These are phyloP conservation scores for Penicillium verhagenii DNA, from an alignment of 495 filamentous ascomycete genomes.

Conservation along the genomic window DNA sequence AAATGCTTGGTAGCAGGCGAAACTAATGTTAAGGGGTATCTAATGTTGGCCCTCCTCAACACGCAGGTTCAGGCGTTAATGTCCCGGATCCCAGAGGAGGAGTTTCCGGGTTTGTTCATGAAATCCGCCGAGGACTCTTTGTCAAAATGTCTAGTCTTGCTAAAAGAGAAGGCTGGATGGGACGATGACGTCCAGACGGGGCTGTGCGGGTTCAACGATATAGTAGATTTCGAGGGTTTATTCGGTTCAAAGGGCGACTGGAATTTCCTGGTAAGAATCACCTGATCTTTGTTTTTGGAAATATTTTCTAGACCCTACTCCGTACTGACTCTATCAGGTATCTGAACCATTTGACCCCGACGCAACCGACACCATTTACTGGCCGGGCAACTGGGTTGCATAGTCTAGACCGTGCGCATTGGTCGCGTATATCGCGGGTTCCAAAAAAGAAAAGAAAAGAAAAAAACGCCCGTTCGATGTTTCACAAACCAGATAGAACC, in stretches of 20 bases:
- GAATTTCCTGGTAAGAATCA: constrained; percentile 25
- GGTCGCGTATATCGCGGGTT: background rate
- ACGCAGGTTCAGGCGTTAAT: constrained; percentile 47
- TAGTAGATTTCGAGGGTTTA: background rate
- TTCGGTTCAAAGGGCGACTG: constrained; percentile 20
- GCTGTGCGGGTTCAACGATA: constrained; percentile 2
- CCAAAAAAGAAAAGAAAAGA: background rate
- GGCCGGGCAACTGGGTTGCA: background rate
- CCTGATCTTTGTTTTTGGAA: background rate
- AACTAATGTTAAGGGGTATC: constrained; percentile 56
- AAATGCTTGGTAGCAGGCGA: constrained; percentile 47
- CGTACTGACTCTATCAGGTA: background rate
- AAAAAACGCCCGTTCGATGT: background rate
- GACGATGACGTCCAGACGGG: constrained; percentile 3
- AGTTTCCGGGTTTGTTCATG: constrained; percentile 29
- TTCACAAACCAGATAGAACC: background rate
- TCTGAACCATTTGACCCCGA: background rate
- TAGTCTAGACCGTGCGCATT: background rate
- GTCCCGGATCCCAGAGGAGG: constrained; percentile 30
- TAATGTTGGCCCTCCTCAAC: constrained; percentile 40
- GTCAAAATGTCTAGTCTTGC: constrained; percentile 30
- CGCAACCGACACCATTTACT: background rate
- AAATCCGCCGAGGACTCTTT: constrained; percentile 38
- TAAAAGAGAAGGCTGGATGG: constrained; percentile 23
- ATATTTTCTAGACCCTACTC: too few relatives aligned